These are phyloP conservation scores for Posidonia australis DNA, from an alignment of 106 monocot genomes.

Conservation along the genomic window DNA sequence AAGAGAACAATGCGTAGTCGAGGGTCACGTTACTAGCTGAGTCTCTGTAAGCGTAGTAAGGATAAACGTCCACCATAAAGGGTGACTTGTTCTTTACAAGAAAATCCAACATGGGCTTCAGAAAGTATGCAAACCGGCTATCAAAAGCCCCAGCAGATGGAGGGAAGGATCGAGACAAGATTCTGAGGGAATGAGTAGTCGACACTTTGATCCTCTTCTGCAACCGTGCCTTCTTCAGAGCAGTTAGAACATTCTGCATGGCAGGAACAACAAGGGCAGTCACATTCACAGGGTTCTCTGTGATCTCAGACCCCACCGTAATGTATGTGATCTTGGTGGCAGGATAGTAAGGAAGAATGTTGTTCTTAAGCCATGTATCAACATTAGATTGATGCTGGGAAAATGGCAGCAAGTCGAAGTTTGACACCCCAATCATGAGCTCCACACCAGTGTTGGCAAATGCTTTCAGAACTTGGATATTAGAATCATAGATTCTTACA, in stretches of 20 bases:
- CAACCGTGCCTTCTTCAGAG: constrained; percentile 70
- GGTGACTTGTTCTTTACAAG: constrained; percentile 78
- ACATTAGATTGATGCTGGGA: constrained; percentile 91
- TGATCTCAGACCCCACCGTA: constrained; percentile 77
- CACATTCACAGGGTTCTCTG: constrained; percentile 57
- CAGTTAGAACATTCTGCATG: constrained; percentile 65
- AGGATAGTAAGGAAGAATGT: constrained; percentile 82
- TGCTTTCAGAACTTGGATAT: constrained; percentile 83
- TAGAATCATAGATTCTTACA: constrained; percentile 87
- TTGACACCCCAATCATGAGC: constrained; percentile 81
- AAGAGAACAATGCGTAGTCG: constrained; percentile 62
- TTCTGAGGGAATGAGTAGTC: constrained; percentile 75
- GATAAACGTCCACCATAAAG: constrained; percentile 94
- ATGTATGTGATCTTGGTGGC: constrained; percentile 82
- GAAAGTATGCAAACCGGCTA: constrained; percentile 70
- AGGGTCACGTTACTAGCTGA: constrained; percentile 69
- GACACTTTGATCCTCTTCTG: constrained; percentile 79
- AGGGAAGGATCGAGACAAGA: constrained; percentile 74
- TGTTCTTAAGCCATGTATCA: constrained; percentile 89
- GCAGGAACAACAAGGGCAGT: constrained; percentile 76
- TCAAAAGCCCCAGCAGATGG: constrained; percentile 93
- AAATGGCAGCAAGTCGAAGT: constrained; percentile 79
- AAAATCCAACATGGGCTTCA: constrained; percentile 90
- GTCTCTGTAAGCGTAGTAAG: constrained; percentile 90
- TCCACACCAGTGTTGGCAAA: constrained; percentile 85